Evolutionary conservation across 2,329 filamentous ascomycete genomes (phyloP), one percentile per base, ranked within the genome.

Genomic region (Paradendryphiella salina): DNA sequence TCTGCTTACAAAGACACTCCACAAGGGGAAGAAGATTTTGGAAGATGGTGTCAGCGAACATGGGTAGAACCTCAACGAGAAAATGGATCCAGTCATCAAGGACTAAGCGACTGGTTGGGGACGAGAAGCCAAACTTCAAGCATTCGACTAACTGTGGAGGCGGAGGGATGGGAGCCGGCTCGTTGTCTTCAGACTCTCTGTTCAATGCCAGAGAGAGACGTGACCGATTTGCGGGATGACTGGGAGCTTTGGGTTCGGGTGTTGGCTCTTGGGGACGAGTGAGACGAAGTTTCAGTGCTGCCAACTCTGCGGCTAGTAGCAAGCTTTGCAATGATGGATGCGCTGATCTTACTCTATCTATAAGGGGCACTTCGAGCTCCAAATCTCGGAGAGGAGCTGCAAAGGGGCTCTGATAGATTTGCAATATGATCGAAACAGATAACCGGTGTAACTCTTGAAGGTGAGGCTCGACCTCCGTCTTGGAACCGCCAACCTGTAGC

Each of bases 1-100:
- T 87, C 69, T 96, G 86, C 50, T 80, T 80, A 69, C 92, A 96
- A 35, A 99, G 80, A 26, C 90, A 95, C 71, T 94, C 92, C 1
- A 96, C 92, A 3, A 99, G 79, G 9, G 91, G 94, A 45, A 99
- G 86, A 28, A 99, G 77, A 43, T 94, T 88, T 67, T 96, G 89
- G 69, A 96, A 96, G 37, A 96, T 90, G 4, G 87, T 85, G 35
- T 89, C 86, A 0, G 88, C 82, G 71, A 96, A 96, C 11, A 96
- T 79, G 0, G 92, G 90, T 23, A 99, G 77, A 36, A 90, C 89
- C 67, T 93, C 88, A 4, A 85, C 83, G 6, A 99, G 79, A 60
- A 99, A 92, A 23, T 83, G 80, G 8, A 96, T 85, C 95, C 95
- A 99, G 68, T 89, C 92, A 63, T 97, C 92, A 29, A 99, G 77